phyloP scores from a whole-genome alignment of 2,329 filamentous ascomycete species.

The Hymenoscyphus scutula region DNA sequence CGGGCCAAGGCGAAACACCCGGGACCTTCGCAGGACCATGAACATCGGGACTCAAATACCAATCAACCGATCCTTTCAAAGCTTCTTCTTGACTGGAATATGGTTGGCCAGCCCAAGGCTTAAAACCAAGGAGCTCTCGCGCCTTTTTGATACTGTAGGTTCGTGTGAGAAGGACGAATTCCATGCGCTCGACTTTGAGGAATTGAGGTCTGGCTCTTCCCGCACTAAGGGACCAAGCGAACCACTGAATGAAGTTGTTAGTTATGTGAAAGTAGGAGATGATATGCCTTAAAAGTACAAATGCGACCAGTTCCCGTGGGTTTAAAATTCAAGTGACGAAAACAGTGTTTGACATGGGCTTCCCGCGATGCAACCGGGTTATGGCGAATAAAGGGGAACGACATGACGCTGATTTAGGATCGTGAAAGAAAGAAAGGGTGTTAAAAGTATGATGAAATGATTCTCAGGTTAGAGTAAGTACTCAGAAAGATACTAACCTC shows the following conservation, averaged over 20 bases:
- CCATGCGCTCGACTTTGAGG: constrained; percentile 25
- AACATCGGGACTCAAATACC: constrained; percentile 22
- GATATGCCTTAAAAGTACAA: not conserved
- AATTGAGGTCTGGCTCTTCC: constrained; percentile 23
- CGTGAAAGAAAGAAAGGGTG: not conserved
- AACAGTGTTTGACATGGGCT: too few relatives aligned
- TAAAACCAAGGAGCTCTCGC: constrained; percentile 21
- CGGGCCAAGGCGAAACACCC: constrained; percentile 21
- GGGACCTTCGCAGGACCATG: constrained; percentile 22
- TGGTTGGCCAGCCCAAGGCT: constrained; percentile 23
- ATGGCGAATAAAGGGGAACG: too few relatives aligned
- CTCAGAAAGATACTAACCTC: constrained; percentile 11
- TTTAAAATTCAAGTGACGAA: too few relatives aligned
- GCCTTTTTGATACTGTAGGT: constrained; percentile 27
- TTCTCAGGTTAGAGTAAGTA: not conserved
- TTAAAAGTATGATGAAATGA: not conserved
- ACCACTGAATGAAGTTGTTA: constrained; percentile 9
- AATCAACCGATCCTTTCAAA: constrained; percentile 23
- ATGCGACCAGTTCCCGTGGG: not conserved
- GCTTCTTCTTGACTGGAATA: constrained; percentile 25
- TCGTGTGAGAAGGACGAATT: constrained; percentile 27
- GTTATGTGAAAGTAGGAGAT: not conserved
- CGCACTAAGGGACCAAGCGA: constrained; percentile 20
- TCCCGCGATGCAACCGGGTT: too few relatives aligned
- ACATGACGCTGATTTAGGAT: not conserved